Evolutionary conservation across 2,329 filamentous ascomycete genomes (phyloP).

Genomic region (Pseudogymnoascus pannorum): DNA sequence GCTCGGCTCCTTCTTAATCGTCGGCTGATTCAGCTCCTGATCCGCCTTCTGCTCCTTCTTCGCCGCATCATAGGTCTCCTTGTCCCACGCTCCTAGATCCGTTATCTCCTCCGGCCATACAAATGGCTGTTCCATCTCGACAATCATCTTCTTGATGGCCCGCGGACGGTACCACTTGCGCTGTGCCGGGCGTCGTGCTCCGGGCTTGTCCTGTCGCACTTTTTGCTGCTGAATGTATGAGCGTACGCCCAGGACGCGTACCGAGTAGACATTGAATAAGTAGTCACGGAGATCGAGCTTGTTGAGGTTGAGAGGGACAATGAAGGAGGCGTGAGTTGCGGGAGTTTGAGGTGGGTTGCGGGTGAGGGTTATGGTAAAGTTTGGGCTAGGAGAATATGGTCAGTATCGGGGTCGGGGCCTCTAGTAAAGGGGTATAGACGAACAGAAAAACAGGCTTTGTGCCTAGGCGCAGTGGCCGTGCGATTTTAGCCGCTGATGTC

Average conservation of each 20-base stretch:
- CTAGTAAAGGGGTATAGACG: constrained; percentile 12
- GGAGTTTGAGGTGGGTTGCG: constrained; percentile 59
- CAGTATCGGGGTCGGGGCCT: neutral
- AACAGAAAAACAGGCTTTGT: constrained; percentile 42
- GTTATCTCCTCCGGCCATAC: constrained; percentile 70
- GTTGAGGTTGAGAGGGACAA: constrained; percentile 84
- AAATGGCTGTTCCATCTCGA: constrained; percentile 82
- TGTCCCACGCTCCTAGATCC: constrained; percentile 55
- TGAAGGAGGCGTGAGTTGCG: constrained; percentile 79
- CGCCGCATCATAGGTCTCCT: constrained; percentile 48
- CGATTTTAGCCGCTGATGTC: neutral
- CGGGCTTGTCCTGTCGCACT: constrained; percentile 43
- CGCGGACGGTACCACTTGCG: constrained; percentile 61
- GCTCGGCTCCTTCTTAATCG: constrained; percentile 24
- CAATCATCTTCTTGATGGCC: constrained; percentile 85
- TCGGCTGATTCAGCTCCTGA: constrained; percentile 26
- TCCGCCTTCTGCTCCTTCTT: constrained; percentile 38
- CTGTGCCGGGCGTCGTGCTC: constrained; percentile 34
- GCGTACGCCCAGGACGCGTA: constrained; percentile 65
- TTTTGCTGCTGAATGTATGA: constrained; percentile 70
- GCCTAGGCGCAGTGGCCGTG: constrained; percentile 19
- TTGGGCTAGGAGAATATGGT: constrained; percentile 50
- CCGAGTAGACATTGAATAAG: constrained; percentile 76
- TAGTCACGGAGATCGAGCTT: constrained; percentile 97
- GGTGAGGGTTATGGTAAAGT: constrained; percentile 72